These are phyloP conservation scores for Euphorbia schlechtendalii DNA, from an alignment of 441 rosid species.

Conservation along the genomic window DNA sequence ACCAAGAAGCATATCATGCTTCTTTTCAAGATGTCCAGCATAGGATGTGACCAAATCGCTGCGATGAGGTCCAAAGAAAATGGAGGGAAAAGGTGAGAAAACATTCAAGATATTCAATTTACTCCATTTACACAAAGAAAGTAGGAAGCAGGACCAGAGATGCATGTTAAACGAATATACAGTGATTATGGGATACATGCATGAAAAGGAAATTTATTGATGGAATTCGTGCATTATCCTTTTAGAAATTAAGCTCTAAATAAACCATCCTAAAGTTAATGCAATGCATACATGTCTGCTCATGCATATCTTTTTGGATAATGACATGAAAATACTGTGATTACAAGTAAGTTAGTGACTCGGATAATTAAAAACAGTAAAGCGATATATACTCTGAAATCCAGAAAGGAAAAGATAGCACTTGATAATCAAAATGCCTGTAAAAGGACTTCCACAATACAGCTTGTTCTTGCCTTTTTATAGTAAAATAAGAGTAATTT, in stretches of 20 bases:
- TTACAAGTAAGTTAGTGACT: neutral
- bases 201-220: neutral
- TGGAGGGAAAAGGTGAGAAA: neutral
- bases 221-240: neutral
- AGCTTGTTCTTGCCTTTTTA: neutral
- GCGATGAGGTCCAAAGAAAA: slow-evolving; percentile 18
- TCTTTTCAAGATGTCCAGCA: slow-evolving; percentile 76
- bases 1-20: slow-evolving; percentile 89
- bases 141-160: neutral
- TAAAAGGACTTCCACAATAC: neutral
- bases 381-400: slow-evolving; percentile 8
- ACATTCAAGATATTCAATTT: neutral
- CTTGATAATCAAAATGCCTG: neutral
- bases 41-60: slow-evolving; percentile 81
- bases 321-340: neutral
- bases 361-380: neutral
- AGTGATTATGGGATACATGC: neutral
- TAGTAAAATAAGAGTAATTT: neutral
- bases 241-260: too few relatives aligned
- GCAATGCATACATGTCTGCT: neutral
- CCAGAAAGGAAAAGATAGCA: neutral
- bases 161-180: neutral
- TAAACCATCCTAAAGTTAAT: neutral
- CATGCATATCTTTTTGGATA: neutral
- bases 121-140: neutral